phyloP scores from a whole-genome alignment of 257 asterid species.

The Solanum pennellii region DNA sequence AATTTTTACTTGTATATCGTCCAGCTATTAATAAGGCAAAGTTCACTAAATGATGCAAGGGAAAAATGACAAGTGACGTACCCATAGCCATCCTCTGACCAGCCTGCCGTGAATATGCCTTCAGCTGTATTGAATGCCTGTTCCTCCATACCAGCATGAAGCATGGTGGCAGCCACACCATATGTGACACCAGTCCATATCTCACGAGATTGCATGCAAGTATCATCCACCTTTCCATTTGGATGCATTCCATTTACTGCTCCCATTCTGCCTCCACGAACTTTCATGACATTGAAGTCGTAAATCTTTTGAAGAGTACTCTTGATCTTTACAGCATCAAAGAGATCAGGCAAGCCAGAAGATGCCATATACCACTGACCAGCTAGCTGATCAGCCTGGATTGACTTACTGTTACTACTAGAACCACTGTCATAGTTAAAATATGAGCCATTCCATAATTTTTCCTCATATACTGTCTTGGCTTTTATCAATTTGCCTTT shows the following conservation, averaged over 20 bases:
- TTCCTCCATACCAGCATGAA: conserved; percentile 93
- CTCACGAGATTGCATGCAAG: conserved; percentile 98
- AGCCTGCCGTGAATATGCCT: conserved; percentile 88
- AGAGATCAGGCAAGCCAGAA: conserved; percentile 87
- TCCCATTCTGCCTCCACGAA: conserved; percentile 80
- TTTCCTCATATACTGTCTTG: conserved; percentile 54
- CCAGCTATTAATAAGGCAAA: neutral
- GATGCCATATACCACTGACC: conserved; percentile 98
- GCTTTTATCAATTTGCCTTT: conserved; percentile 52
- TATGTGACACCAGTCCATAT: conserved; percentile 96
- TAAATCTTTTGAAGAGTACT: conserved; percentile 75
- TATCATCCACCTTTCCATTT: conserved; percentile 86
- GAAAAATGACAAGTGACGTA: conserved; percentile 13
- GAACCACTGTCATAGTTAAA: conserved; percentile 93
- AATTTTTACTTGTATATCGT: neutral
- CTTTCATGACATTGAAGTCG: conserved; percentile 86
- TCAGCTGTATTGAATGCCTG: conserved; percentile 87
- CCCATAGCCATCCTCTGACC: conserved; percentile 99
- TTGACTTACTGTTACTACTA: conserved; percentile 84
- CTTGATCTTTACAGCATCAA: conserved; percentile 49
- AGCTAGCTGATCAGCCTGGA: conserved; percentile 91
- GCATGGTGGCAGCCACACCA: conserved; percentile 88
- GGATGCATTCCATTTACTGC: conserved; percentile 99
- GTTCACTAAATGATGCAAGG: neutral
- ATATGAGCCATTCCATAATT: conserved; percentile 88